These are phyloP conservation scores for Alternaria incomplexa DNA, from an alignment of 2,329 filamentous ascomycete species.

Conservation along the genomic window DNA sequence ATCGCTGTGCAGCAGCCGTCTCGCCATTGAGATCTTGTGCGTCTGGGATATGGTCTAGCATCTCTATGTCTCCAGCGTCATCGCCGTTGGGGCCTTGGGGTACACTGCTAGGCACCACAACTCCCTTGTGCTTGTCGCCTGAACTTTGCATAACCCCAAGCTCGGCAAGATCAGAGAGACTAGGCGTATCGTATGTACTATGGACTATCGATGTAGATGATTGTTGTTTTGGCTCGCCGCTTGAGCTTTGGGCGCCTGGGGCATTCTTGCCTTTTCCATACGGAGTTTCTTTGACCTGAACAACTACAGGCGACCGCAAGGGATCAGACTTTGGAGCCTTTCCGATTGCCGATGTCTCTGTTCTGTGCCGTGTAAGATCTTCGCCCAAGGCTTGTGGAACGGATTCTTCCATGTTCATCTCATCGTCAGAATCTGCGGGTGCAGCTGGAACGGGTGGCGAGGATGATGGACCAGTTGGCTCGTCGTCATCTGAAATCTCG, in stretches of 20 bases:
- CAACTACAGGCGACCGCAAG: constrained; percentile 8
- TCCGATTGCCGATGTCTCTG: not conserved
- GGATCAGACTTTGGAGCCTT: not conserved
- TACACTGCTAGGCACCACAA: not conserved
- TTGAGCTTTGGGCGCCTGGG: constrained; percentile 14
- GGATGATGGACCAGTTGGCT: constrained; percentile 15
- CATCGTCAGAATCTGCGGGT: constrained; percentile 26
- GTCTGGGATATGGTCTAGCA: not conserved
- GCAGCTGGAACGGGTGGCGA: constrained; percentile 20
- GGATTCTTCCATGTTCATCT: constrained; percentile 38
- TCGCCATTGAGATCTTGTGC: not conserved
- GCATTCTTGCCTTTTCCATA: constrained; percentile 23
- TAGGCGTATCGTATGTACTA: constrained; percentile 32
- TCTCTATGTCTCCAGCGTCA: not conserved
- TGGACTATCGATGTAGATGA: constrained; percentile 35
- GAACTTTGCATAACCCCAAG: not conserved
- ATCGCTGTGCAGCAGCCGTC: not conserved
- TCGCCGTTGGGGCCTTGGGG: too few relatives aligned
- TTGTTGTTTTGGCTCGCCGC: constrained; percentile 18
- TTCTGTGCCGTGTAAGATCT: constrained; percentile 8
- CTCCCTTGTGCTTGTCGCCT: not conserved
- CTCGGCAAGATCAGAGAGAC: not conserved
- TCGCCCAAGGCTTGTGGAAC: constrained; percentile 41
- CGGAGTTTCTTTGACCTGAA: constrained; percentile 43
- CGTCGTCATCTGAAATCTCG: constrained; percentile 17